These are phyloP conservation scores for Crithidia fasciculata DNA, from an alignment of 208 protist species.

Conservation along the genomic window DNA sequence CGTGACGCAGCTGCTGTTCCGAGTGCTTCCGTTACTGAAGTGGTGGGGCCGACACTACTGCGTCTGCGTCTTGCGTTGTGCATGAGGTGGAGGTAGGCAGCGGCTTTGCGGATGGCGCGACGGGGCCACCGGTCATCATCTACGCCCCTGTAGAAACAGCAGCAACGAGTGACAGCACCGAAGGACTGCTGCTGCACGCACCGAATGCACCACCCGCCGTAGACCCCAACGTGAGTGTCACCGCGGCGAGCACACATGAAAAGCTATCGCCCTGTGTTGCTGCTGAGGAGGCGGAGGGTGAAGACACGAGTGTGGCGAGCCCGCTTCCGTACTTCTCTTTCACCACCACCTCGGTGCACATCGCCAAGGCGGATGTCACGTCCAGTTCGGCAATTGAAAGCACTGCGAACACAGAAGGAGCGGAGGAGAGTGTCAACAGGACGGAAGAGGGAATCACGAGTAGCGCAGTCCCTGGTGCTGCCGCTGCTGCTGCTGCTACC, in stretches of 20 bases:
- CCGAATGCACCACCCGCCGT: no score
- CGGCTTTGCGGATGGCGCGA: no score
- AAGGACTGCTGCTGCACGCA: no score
- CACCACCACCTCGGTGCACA: constrained; percentile 19
- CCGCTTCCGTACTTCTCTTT: constrained; percentile 16
- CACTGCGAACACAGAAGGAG: background rate
- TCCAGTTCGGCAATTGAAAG: background rate
- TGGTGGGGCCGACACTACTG: background rate
- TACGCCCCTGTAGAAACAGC: no score
- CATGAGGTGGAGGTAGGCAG: constrained; percentile 2
- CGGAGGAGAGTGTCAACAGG: background rate
- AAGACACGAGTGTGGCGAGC: background rate
- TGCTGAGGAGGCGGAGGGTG: background rate
- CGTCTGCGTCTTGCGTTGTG: background rate
- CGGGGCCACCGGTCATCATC: no score
- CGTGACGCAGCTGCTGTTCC: background rate
- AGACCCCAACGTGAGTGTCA: no score
- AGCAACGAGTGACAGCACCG: no score
- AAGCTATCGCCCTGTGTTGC: no score
- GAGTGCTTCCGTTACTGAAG: background rate
- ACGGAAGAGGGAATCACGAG: background rate
- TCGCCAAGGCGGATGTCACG: constrained; percentile 5
- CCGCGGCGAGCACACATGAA: background rate
- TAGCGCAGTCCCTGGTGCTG: background rate
- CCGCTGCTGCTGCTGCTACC: background rate